phyloP scores from a whole-genome alignment of 2,329 filamentous ascomycete species.

The Venturia pyrina region DNA sequence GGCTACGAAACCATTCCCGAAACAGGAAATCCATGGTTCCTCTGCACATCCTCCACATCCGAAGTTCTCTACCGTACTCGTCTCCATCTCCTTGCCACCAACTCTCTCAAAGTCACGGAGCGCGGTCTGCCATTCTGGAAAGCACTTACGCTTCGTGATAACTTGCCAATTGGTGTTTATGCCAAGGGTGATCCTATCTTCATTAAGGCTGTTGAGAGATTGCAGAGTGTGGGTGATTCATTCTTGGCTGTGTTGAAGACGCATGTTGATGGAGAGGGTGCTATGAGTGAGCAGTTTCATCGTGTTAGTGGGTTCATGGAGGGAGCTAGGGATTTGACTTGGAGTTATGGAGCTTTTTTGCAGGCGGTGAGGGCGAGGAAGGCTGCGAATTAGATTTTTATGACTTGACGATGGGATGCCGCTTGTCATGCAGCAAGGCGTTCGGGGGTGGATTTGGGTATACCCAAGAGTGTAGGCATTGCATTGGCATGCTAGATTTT shows the following conservation, averaged over 20 bases:
- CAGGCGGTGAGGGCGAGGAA: slow-evolving; percentile 28
- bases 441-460: not conserved
- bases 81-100: slow-evolving; percentile 20
- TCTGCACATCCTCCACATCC: slow-evolving; percentile 32
- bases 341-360: slow-evolving; percentile 36
- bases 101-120: slow-evolving; percentile 23
- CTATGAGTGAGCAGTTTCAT: slow-evolving; percentile 36
- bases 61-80: slow-evolving; percentile 30
- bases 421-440: not conserved
- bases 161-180: slow-evolving; percentile 19
- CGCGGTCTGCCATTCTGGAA: slow-evolving; percentile 28
- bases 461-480: not conserved
- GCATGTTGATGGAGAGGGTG: slow-evolving; percentile 29
- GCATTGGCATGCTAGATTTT: not conserved
- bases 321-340: slow-evolving; percentile 34
- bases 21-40: slow-evolving; percentile 33
- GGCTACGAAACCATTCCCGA: slow-evolving; percentile 24
- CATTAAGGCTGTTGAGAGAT: slow-evolving; percentile 21
- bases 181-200: slow-evolving; percentile 21
- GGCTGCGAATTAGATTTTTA: not conserved
- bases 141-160: slow-evolving; percentile 21
- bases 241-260: slow-evolving; percentile 31
- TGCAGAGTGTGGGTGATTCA: slow-evolving; percentile 28
- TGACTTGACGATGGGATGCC: not conserved
- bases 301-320: slow-evolving; percentile 28